Evolutionary conservation across 139 green algal species (phyloP).

Genomic region (Coelastrella sp.): DNA sequence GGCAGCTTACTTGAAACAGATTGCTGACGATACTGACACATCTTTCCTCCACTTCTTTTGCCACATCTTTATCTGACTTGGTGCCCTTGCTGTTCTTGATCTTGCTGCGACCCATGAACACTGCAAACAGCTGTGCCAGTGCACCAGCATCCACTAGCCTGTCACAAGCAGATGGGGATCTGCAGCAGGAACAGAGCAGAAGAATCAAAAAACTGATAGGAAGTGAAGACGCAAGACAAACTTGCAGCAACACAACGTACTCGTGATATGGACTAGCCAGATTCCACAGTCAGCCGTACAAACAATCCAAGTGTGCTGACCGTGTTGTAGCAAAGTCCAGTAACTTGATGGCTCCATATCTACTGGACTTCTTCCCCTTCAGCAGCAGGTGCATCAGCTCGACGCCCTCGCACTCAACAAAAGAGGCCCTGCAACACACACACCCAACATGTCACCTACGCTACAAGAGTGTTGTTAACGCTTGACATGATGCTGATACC

Average conservation of each 20-base stretch:
- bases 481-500: too few species aligned
- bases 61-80: constrained; percentile 57
- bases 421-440: constrained; percentile 26
- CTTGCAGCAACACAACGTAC: too few species aligned
- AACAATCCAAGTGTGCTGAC: background rate
- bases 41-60: constrained; percentile 90
- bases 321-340: constrained; percentile 90
- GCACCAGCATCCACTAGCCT: constrained; percentile 77
- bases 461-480: too few species aligned
- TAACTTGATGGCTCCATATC: constrained; percentile 81
- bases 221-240: too few species aligned
- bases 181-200: background rate
- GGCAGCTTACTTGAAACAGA: constrained; percentile 57
- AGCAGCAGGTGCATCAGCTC: constrained; percentile 97
- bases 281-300: too few species aligned
- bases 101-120: constrained; percentile 96
- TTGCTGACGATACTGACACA: constrained; percentile 85
- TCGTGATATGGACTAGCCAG: too few species aligned
- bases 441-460: too few species aligned
- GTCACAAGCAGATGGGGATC: constrained; percentile 45
- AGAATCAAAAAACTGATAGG: background rate
- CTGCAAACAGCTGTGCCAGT: constrained; percentile 89
- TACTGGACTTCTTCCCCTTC: constrained; percentile 74
- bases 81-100: constrained; percentile 58
- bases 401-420: constrained; percentile 70